Evolutionary conservation across 2,329 filamentous ascomycete genomes (phyloP), one percentile per base, ranked within the genome.

Genomic region (Colletotrichum sublineola): DNA sequence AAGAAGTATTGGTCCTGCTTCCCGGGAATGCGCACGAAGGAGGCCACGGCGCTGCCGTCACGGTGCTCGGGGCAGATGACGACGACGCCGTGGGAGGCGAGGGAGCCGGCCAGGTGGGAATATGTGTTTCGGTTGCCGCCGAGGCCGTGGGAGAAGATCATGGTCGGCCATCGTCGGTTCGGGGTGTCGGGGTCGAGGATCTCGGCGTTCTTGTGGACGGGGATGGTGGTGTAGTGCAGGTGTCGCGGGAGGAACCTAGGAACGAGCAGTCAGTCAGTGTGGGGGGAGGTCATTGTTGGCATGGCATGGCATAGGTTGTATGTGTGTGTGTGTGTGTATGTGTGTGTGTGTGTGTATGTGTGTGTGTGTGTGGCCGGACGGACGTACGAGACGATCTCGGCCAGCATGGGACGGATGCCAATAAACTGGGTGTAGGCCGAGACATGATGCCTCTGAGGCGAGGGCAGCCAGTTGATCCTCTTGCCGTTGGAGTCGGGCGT

Each of bases 131-230:
- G 88, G 72, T 90, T 92, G 48, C 94, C 94, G 48, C 93, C 94
- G 1, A 97, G 86, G 0, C 94, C 94, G 79, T 97, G 94, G 1
- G 94, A 96, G 82, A 97, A 97, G 74, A 97, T 86, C 84, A 94
- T 91, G 0, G 94, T 92, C 0, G 94, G 94, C 92, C 93, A 96
- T 83, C 90, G 85, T 68, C 85, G 83, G 71, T 84, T 82, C 5
- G 84, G 77, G 4, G 84, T 82, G 14, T 83, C 77, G 71, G 89
- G 78, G 71, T 84, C 72, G 78, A 91, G 86, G 9, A 95, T 81
- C 7, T 87, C 85, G 14, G 93, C 93, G 79, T 95, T 93, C 76
- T 93, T 91, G 75, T 90, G 86, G 36, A 90, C 92, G 7, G 93
- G 93, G 36, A 96, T 92, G 1, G 90, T 87, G 58, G 93, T 90